Conservation (phyloP, 202 grass and related monocot genomes). For the Bolboschoenoplectus hybrid region DNA sequence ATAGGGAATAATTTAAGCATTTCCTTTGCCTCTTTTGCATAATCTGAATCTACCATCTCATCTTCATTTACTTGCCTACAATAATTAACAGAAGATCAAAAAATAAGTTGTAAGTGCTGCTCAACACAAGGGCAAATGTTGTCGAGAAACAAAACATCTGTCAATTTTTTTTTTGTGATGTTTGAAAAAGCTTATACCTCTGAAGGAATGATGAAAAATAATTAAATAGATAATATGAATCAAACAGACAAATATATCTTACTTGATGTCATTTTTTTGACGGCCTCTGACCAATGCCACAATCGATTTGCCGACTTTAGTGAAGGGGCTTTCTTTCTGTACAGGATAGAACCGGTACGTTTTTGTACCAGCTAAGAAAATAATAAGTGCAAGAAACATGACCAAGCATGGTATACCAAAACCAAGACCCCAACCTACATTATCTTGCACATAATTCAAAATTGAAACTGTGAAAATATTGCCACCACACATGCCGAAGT, state of each 20-base stretch:
- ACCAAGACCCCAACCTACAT: conserved; percentile 55
- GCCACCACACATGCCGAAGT: conserved; percentile 53
- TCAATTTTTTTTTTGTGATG: not conserved
- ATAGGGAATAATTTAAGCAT: conserved; percentile 52
- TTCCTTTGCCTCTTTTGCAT: conserved; percentile 35
- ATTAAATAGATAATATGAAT: conserved; percentile 4
- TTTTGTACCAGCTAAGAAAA: conserved; percentile 55
- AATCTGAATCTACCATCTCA: not conserved
- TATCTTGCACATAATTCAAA: conserved; percentile 71
- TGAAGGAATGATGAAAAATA: not conserved
- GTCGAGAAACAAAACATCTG: not conserved
- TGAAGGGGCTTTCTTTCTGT: not conserved
- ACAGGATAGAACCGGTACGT: conserved; percentile 43
- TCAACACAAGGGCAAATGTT: conserved; percentile 38
- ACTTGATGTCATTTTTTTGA: conserved; percentile 39
- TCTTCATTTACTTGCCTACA: conserved; percentile 26
- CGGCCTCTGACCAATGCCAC: conserved; percentile 4
- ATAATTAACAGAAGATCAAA: not conserved
- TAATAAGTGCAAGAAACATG: conserved; percentile 47
- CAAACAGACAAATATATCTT: conserved; percentile 26
- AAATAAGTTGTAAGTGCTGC: conserved; percentile 17
- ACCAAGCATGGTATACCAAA: conserved; percentile 49
- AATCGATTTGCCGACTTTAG: conserved; percentile 4
- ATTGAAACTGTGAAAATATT: conserved; percentile 36
- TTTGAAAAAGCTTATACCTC: conserved; percentile 18